Evolutionary conservation across 768 basidiomycete genomes (phyloP), one percentile per base, ranked within the genome.

Genomic region (Daedaleopsis sinensis): DNA sequence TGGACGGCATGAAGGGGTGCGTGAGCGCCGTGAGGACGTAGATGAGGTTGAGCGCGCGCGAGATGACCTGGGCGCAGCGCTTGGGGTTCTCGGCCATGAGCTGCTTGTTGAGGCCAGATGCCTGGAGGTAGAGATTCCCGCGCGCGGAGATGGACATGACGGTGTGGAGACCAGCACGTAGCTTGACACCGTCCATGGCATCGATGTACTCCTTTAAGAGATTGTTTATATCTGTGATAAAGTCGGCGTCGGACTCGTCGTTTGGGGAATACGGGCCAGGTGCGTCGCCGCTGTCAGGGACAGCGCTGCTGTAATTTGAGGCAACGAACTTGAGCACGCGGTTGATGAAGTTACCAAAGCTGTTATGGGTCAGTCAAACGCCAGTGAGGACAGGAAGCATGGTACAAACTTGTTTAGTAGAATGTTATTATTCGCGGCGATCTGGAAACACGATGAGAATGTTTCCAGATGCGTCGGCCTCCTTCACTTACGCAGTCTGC

Each of bases 341-440:
- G 74, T 99, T 99, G 65, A 98, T 91, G 68, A 97, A 98, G 79
- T 99, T 99, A 47, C 97, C 97, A 68, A 99, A 91, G 77, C 93
- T 94, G 56, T 37, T 9, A 19, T 8, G 13, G 42, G 19, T 61
- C 39, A 58, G 48, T 27, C 38, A 47, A 19, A 18, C 37, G 44
- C 43, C 15, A 15, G 10, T 21, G 48, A 19, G 5, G 23, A 16
- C 3, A 24, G 15, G 35, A 2, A 21, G 24, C 19, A 18, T 32
- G 1, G 18, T 18, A 72, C 82, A 66, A 60, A 93, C 93, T 98
- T 99, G 74, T 98, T 97, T 68, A 99, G 77, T 43, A 99, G 78
- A 59, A 98, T 84, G 61, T 90, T 91, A 78, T 99, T 99, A 73
- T 97, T 96, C 12, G 91, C 92, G 32, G 91, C 78, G 66, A 98